Evolutionary conservation across 2,329 filamentous ascomycete genomes (phyloP).

Genomic region (Hyphodiscus sp.): DNA sequence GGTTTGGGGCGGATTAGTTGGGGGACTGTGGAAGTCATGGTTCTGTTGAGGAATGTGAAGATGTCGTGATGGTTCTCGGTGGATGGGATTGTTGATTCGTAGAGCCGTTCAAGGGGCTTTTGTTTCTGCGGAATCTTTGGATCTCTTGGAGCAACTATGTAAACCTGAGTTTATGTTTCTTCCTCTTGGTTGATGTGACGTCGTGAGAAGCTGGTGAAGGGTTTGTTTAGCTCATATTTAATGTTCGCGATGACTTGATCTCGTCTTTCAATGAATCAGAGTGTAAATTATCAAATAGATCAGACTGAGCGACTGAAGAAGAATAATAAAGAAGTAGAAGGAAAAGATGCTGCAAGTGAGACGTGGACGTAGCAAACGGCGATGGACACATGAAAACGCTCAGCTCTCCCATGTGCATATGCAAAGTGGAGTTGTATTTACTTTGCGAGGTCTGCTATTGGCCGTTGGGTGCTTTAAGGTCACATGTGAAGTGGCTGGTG

Average conservation of each 20-base stretch:
- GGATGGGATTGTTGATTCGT: not conserved
- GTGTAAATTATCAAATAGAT: not conserved
- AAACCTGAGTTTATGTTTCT: not conserved
- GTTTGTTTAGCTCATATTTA: too few species aligned
- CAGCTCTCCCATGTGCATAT: not conserved
- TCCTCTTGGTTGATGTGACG: not conserved
- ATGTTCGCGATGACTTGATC: too few species aligned
- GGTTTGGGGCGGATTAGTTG: slow-evolving; percentile 62
- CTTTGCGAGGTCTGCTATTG: not conserved
- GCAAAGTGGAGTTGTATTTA: not conserved
- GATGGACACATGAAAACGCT: not conserved
- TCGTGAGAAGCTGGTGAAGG: not conserved
- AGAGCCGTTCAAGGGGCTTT: not conserved
- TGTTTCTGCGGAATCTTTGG: not conserved
- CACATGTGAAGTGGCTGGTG: too few species aligned
- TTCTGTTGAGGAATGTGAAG: not conserved
- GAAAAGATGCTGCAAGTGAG: not conserved
- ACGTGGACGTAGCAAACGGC: too few species aligned
- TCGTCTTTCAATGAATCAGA: not conserved
- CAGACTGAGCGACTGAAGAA: not conserved
- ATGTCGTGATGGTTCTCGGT: not conserved
- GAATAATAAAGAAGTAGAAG: not conserved
- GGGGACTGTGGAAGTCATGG: slow-evolving; percentile 5
- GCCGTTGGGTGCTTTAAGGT: not conserved
- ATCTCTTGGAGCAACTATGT: not conserved